Evolutionary conservation across 2,329 filamentous ascomycete genomes (phyloP), one percentile per base, ranked within the genome.

Genomic region (Colletotrichum euphorbiae): DNA sequence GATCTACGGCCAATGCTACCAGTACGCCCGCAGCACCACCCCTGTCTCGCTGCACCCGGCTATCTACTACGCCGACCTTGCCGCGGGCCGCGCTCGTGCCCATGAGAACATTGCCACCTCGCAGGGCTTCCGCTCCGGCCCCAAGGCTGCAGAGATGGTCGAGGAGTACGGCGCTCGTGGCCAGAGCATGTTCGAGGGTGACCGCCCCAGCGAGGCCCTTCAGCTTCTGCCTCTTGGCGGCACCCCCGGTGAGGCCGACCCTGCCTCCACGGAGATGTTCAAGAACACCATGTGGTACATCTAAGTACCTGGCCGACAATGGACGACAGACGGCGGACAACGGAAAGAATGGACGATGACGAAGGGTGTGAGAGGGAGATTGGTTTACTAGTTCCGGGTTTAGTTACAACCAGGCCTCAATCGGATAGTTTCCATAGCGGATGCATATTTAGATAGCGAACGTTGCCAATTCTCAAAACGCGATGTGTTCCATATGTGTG

Each of bases 41-140:
- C 93, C 96, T 0, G 94, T 99, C 0, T 98, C 94, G 0, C 80
- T 96, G 0, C 92, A 90, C 72, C 96, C 96, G 0, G 94, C 96
- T 0, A 91, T 98, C 0, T 99, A 99, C 84, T 99, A 99, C 73
- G 94, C 97, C 0, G 96, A 99, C 79, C 80, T 99, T 71, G 94
- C 94, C 38, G 91, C 93, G 8, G 89, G 89, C 66, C 92, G 96
- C 56, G 93, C 93, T 19, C 89, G 90, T 61, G 84, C 89, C 3
- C 96, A 99, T 71, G 90, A 95, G 74, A 77, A 83, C 66, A 72
- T 81, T 3, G 75, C 81, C 0, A 76, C 82, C 0, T 85, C 82
- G 15, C 80, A 82, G 13, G 80, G 85, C 74, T 76, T 82, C 77
- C 72, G 78, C 58, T 72, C 77, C 58, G 81, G 82, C 11, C 77